phyloP scores from a whole-genome alignment of 2,329 filamentous ascomycete genomes.

The Fusarium humuli region DNA sequence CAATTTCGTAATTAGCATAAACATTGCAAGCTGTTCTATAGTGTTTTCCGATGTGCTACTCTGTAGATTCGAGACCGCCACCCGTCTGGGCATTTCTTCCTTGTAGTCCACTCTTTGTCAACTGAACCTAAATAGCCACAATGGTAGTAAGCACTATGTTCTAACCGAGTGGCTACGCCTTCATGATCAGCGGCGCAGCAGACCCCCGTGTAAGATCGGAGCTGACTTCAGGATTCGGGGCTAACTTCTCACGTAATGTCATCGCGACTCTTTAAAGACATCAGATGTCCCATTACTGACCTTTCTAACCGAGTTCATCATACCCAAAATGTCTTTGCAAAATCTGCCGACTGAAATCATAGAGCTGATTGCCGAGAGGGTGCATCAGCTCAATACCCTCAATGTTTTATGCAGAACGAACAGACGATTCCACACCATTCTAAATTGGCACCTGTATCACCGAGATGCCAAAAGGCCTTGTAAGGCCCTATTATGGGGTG shows the following conservation, averaged over 20 bases:
- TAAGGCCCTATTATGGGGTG: conserved; percentile 3
- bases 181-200: neutral
- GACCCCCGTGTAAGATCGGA: neutral
- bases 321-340: neutral
- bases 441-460: neutral
- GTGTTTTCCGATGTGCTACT: neutral
- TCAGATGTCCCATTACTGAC: fast-evolving
- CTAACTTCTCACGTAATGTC: conserved; percentile 12
- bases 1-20: neutral
- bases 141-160: neutral
- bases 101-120: neutral
- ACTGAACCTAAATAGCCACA: neutral
- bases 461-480: neutral
- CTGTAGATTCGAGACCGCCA: fast-evolving
- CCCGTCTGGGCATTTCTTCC: neutral
- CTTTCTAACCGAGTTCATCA: fast-evolving
- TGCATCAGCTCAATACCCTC: neutral
- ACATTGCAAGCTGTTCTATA: neutral
- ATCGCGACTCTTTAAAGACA: neutral
- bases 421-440: neutral
- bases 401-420: conserved; percentile 3
- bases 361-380: neutral
- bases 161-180: neutral
- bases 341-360: conserved; percentile 14
- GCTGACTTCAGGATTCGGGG: neutral